phyloP scores from a whole-genome alignment of 2,329 filamentous ascomycete genomes.

The Lachnellula suecica region DNA sequence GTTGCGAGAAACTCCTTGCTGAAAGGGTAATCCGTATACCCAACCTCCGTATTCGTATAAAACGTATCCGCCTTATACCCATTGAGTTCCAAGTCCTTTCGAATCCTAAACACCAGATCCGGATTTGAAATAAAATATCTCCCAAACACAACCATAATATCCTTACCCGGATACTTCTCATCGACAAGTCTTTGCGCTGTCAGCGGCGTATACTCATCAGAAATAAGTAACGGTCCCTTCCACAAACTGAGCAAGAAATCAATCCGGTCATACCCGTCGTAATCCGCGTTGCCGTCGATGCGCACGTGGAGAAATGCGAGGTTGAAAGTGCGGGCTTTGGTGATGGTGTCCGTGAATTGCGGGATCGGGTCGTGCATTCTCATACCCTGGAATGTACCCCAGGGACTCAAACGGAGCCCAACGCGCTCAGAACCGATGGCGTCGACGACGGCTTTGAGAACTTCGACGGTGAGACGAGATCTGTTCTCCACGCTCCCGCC shows the following conservation, averaged over 20 bases:
- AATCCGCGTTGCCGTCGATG: constrained; percentile 45
- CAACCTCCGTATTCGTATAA: constrained; percentile 11
- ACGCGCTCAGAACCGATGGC: constrained; percentile 40
- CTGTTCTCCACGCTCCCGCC: constrained; percentile 29
- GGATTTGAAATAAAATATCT: constrained; percentile 42
- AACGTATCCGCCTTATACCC: constrained; percentile 16
- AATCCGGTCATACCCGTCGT: constrained; percentile 44
- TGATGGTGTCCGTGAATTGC: constrained; percentile 46
- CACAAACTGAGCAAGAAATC: constrained; percentile 14
- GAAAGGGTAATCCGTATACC: constrained; percentile 4
- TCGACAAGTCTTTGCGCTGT: constrained; percentile 39
- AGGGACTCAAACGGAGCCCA: constrained; percentile 59
- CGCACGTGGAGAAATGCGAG: constrained; percentile 55
- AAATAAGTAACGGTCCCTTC: constrained; percentile 18
- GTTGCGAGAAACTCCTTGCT: constrained; percentile 5
- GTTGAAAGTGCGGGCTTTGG: constrained; percentile 35
- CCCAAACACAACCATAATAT: constrained; percentile 22
- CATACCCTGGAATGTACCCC: constrained; percentile 51
- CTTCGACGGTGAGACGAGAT: constrained; percentile 48
- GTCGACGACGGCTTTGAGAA: constrained; percentile 47
- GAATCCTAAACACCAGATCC: constrained; percentile 35
- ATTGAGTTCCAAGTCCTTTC: constrained; percentile 6
- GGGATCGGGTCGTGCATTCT: constrained; percentile 43
- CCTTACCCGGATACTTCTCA: constrained; percentile 14
- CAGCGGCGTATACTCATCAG: constrained; percentile 15